Conservation (phyloP, 2,329 filamentous ascomycete species). For the Daldinia sp. region DNA sequence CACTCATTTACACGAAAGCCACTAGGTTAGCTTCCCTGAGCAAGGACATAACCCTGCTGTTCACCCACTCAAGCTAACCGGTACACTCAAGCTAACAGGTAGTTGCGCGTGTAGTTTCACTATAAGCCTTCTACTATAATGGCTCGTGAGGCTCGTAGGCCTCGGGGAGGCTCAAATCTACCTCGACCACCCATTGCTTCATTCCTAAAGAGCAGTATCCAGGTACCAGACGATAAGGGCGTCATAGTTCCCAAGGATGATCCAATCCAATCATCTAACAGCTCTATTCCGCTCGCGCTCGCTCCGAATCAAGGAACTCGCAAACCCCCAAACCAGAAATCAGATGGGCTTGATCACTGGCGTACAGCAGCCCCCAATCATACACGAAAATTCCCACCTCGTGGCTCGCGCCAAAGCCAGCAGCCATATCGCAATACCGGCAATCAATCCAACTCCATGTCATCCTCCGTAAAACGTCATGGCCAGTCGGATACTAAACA, state of each 20-base stretch:
- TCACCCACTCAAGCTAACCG: too few species aligned
- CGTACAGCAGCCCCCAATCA: not conserved
- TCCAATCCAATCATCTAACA: not conserved
- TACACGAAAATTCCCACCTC: not conserved
- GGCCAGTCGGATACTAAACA: not conserved
- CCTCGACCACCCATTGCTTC: not conserved
- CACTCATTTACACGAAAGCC: not conserved
- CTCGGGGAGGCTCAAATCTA: not conserved
- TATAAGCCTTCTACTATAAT: not conserved
- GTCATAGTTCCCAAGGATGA: not conserved
- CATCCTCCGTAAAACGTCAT: not conserved
- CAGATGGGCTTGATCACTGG: not conserved
- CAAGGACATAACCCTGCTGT: too few species aligned
- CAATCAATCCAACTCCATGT: not conserved
- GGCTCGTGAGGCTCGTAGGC: not conserved
- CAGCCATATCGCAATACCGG: not conserved
- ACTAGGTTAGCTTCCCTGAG: too few species aligned
- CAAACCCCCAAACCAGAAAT: not conserved
- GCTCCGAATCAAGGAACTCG: not conserved
- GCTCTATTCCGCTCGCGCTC: not conserved
- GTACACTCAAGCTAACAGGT: not conserved
- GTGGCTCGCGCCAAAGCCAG: not conserved
- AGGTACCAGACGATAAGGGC: not conserved
- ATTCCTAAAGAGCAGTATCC: not conserved
- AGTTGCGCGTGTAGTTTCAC: not conserved